Conservation (phyloP, 2,329 filamentous ascomycete species). For the Aciculosporium take region DNA sequence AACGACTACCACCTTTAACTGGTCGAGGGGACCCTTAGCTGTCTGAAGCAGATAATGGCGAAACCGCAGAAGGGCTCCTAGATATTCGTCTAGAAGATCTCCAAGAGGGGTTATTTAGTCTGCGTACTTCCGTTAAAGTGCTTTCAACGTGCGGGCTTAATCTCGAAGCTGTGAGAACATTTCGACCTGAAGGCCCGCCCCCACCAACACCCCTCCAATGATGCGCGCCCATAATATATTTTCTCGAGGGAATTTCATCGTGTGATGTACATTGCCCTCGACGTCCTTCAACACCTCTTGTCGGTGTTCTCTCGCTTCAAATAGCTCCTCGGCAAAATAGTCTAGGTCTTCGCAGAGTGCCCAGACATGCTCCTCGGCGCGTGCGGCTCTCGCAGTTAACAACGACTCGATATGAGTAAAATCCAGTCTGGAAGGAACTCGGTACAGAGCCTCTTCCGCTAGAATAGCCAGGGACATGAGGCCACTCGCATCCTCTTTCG, state of each 20-base stretch:
- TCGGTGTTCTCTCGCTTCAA: constrained; percentile 31
- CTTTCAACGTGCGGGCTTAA: constrained; percentile 14
- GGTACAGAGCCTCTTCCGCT: constrained; percentile 37
- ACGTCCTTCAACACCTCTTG: constrained; percentile 28
- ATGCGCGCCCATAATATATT: constrained; percentile 25
- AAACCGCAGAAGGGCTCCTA: constrained; percentile 26
- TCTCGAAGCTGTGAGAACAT: constrained; percentile 23
- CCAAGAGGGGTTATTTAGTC: constrained; percentile 15
- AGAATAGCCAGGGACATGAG: constrained; percentile 25
- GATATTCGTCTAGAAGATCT: constrained; percentile 19
- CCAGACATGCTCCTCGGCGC: constrained; percentile 40
- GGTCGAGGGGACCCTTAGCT: constrained; percentile 16
- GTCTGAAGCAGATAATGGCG: constrained; percentile 20
- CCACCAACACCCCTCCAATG: constrained; percentile 17
- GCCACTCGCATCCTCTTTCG: constrained; percentile 15
- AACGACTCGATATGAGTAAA: constrained; percentile 29
- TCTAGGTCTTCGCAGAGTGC: constrained; percentile 42
- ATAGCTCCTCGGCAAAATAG: constrained; percentile 35
- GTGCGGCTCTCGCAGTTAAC: constrained; percentile 24
- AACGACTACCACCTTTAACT: constrained; percentile 9
- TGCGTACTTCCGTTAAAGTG: constrained; percentile 20
- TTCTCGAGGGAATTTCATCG: constrained; percentile 6
- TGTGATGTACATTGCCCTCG: constrained; percentile 17
- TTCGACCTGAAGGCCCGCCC: constrained; percentile 22
- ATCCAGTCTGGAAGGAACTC: constrained; percentile 31